These are phyloP conservation scores for Suillus occidentalis DNA, from an alignment of 768 basidiomycete genomes.

Conservation along the genomic window DNA sequence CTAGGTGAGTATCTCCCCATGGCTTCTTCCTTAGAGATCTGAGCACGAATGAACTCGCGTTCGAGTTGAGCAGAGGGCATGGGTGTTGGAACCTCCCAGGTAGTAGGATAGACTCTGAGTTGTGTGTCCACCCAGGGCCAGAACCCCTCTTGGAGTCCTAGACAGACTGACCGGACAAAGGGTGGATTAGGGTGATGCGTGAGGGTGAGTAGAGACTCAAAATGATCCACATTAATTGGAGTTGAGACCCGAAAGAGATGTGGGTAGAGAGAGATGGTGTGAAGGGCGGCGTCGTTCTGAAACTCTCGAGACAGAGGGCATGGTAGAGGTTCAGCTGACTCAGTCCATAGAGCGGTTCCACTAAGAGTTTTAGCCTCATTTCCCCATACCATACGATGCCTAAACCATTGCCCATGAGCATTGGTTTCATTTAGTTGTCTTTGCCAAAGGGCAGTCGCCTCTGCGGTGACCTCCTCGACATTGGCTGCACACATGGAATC, in stretches of 20 bases:
- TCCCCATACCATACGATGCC: not conserved
- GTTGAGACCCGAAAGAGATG: conserved; percentile 24
- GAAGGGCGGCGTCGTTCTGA: not conserved
- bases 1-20: no score
- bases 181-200: conserved; percentile 27
- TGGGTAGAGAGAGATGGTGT: conserved; percentile 1
- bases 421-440: not conserved
- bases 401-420: not conserved
- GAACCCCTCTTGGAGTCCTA: conserved; percentile 28
- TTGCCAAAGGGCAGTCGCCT: not conserved
- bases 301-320: not conserved
- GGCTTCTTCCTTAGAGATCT: conserved; percentile 8
- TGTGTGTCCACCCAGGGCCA: conserved; percentile 31
- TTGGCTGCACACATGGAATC: no score
- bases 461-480: not conserved
- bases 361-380: not conserved
- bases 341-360: not conserved
- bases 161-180: conserved; percentile 27
- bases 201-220: conserved; percentile 21
- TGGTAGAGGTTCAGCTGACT: not conserved
- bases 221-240: conserved; percentile 22
- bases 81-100: not conserved
- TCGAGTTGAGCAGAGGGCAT: conserved; percentile 5
- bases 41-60: conserved; percentile 21
- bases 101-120: not conserved